These are phyloP conservation scores for Sutorius eximius DNA, from an alignment of 1,284 basidiomycete genomes.

Conservation along the genomic window DNA sequence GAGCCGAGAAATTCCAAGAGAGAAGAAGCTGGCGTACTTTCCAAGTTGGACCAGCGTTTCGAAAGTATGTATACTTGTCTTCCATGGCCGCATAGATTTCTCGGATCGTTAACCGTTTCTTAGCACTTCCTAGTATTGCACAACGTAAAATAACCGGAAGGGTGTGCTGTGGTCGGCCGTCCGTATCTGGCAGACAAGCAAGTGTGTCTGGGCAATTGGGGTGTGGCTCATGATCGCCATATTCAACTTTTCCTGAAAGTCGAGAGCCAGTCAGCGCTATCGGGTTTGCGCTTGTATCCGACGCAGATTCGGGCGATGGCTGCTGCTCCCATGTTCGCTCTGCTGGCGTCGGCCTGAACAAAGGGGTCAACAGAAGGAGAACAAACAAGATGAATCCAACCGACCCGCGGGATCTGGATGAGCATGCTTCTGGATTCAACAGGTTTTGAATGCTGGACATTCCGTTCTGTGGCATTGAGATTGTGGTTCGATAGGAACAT, in stretches of 20 bases:
- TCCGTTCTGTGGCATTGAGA: conserved; percentile 21
- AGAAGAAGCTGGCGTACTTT: conserved; percentile 48
- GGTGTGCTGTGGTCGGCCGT: conserved; percentile 75
- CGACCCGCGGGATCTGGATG: conserved; percentile 40
- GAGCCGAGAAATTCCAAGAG: not conserved
- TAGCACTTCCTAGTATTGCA: conserved; percentile 72
- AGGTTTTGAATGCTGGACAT: conserved; percentile 57
- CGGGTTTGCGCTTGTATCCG: conserved; percentile 24
- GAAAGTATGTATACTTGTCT: conserved; percentile 75
- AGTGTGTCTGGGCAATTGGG: conserved; percentile 74
- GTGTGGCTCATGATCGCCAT: conserved; percentile 56
- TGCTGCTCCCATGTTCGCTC: conserved; percentile 17
- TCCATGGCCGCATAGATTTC: conserved; percentile 84
- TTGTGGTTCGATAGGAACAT: conserved; percentile 13
- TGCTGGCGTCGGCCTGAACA: conserved; percentile 21
- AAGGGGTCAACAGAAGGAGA: conserved; percentile 19
- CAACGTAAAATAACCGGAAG: conserved; percentile 78
- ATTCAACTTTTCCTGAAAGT: conserved; percentile 11
- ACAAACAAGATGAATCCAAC: conserved; percentile 20
- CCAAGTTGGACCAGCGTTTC: conserved; percentile 75
- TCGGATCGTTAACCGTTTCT: conserved; percentile 73
- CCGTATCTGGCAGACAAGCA: conserved; percentile 72
- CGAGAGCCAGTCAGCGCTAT: conserved; percentile 3
- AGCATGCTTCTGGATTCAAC: conserved; percentile 50
- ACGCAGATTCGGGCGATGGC: conserved; percentile 26